Evolutionary conservation across 2,329 filamentous ascomycete genomes (phyloP).

Genomic region (Colletotrichum karsti): DNA sequence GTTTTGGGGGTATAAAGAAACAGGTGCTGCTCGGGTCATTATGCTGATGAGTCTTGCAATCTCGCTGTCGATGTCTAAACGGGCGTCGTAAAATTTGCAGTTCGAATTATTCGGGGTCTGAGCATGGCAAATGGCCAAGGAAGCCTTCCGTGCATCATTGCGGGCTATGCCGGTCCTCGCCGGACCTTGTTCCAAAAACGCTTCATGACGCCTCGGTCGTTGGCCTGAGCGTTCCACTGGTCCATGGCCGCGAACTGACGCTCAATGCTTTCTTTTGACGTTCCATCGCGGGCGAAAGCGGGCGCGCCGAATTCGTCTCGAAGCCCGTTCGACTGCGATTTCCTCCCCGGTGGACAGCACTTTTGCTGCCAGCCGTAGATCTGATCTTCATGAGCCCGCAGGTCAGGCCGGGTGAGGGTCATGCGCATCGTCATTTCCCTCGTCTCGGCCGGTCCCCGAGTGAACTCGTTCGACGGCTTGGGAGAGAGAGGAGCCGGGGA

Average conservation of each 20-base stretch:
- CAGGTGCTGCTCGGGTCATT: constrained; percentile 15
- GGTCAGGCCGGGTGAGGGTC: constrained; percentile 90
- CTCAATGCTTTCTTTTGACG: constrained; percentile 62
- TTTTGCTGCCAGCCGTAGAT: constrained; percentile 74
- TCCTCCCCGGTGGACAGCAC: constrained; percentile 32
- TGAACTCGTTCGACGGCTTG: constrained; percentile 52
- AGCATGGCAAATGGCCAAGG: background rate
- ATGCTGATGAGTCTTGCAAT: constrained; percentile 12
- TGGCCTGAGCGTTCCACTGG: constrained; percentile 53
- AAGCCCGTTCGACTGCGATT: constrained; percentile 32
- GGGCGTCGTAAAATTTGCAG: background rate
- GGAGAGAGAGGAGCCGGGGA: constrained; percentile 24
- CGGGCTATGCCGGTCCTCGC: constrained; percentile 38
- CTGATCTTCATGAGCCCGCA: constrained; percentile 78
- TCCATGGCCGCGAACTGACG: constrained; percentile 62
- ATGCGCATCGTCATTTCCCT: constrained; percentile 96
- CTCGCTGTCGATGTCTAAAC: background rate
- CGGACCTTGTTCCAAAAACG: constrained; percentile 71
- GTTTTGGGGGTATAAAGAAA: constrained; percentile 14
- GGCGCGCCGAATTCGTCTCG: constrained; percentile 44
- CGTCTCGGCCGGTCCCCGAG: constrained; percentile 54
- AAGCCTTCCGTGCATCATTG: background rate
- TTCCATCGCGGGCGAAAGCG: constrained; percentile 41
- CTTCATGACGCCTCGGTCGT: constrained; percentile 66
- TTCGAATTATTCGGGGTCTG: background rate